phyloP scores from a whole-genome alignment of 225 moss, liverwort and hornwort species.

The Polytrichum formosum region DNA sequence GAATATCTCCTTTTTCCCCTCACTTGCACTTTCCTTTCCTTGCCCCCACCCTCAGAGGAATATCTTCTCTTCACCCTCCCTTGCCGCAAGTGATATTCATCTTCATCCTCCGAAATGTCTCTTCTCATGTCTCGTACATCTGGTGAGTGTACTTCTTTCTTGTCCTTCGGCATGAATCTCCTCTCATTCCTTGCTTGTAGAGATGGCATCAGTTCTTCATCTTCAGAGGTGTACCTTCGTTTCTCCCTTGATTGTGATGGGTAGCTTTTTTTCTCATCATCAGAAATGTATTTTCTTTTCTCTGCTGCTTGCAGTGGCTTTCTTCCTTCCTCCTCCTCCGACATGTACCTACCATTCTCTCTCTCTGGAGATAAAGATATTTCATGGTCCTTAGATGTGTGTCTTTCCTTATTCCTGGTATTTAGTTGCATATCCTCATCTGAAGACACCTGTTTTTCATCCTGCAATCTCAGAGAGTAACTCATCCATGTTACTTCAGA shows the following conservation, averaged over 20 bases:
- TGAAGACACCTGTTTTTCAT: conserved; percentile 51
- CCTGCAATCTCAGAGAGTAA: conserved; percentile 22
- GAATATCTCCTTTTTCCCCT: conserved; percentile 19
- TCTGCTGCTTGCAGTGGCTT: conserved; percentile 17
- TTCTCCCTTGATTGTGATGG: conserved; percentile 18
- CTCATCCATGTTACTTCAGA: conserved; percentile 11
- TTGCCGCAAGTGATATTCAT: neutral
- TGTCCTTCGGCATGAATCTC: conserved; percentile 17
- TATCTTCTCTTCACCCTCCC: neutral
- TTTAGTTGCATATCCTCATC: conserved; percentile 26
- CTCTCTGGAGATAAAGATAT: conserved; percentile 2
- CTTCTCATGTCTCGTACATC: conserved; percentile 25
- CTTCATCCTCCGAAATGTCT: neutral
- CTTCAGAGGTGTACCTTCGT: conserved; percentile 23
- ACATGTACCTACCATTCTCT: conserved; percentile 11
- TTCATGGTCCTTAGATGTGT: neutral
- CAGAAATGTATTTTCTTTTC: conserved; percentile 18
- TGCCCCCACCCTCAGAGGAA: conserved; percentile 11
- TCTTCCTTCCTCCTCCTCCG: conserved; percentile 29
- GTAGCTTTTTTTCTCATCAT: conserved; percentile 17
- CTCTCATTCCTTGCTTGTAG: conserved; percentile 23
- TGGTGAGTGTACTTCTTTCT: conserved; percentile 13
- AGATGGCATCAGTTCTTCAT: conserved; percentile 20
- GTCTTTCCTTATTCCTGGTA: conserved; percentile 15
- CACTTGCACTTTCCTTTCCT: conserved; percentile 12